A percentile compares a stretch with the other conserved stretches of the same genome.
Conservation (phyloP, 208 protist genomes). For the Crithidia brevicula region DNA sequence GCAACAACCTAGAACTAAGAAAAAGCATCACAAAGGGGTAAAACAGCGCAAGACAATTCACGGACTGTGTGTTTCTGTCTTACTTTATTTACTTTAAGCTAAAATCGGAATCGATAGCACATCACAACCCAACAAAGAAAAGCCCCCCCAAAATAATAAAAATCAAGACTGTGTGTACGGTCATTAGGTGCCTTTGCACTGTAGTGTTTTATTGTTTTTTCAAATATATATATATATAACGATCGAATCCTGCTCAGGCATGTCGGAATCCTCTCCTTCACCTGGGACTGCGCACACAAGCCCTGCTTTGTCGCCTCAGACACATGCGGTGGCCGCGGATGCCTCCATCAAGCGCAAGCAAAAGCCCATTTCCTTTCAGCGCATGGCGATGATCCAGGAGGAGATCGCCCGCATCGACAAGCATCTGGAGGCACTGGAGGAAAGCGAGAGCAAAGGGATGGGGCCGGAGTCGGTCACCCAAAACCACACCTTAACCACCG, state of each 20-base stretch:
- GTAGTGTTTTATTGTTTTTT: too few species aligned
- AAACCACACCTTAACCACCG: constrained; percentile 23
- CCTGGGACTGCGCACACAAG: constrained; percentile 3
- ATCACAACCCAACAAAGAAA: too few species aligned
- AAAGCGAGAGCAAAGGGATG: constrained; percentile 28
- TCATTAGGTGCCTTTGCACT: too few species aligned
- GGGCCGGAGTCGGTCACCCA: constrained; percentile 14
- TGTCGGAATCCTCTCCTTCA: constrained; percentile 7
- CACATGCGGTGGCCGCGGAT: constrained; percentile 9
- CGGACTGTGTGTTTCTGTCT: too few species aligned
- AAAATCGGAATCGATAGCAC: too few species aligned
- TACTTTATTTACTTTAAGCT: too few species aligned
- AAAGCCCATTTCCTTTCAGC: constrained; percentile 67
- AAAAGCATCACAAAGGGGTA: background rate
- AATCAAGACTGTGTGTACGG: too few species aligned
- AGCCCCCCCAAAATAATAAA: too few species aligned
- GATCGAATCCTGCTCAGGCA: too few species aligned
- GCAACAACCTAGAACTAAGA: too few species aligned
- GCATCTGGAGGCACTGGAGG: constrained; percentile 49
- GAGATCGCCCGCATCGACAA: constrained; percentile 74
- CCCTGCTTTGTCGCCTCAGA: constrained; percentile 13
- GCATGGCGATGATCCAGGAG: constrained; percentile 79
- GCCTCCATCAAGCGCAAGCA: constrained; percentile 28
- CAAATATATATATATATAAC: too few species aligned
- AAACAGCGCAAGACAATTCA: background rate